A percentile compares a stretch with the other conserved stretches of the same genome.
These are phyloP conservation scores for Scleromitrula shiraiana DNA, from an alignment of 2,329 filamentous ascomycete genomes.

Conservation along the genomic window DNA sequence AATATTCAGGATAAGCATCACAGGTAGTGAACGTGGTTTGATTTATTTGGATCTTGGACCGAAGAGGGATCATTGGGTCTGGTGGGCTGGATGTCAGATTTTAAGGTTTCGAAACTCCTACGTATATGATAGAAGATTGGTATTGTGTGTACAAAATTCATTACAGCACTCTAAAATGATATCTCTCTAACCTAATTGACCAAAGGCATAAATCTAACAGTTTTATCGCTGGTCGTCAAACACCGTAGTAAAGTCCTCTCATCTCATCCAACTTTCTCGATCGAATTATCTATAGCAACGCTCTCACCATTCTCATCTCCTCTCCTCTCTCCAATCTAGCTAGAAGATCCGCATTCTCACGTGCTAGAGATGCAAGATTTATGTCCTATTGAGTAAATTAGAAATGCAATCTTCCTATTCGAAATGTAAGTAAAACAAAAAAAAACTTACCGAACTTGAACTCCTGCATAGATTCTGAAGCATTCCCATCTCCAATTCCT, in stretches of 20 bases:
- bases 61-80: too few relatives aligned
- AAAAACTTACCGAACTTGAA: neutral
- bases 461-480: neutral
- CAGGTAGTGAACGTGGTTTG: too few relatives aligned
- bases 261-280: neutral
- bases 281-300: neutral
- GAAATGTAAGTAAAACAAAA: neutral
- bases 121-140: too few relatives aligned
- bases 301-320: neutral
- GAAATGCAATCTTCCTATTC: neutral
- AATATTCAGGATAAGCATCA: too few relatives aligned
- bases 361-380: conserved; percentile 3
- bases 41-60: too few relatives aligned
- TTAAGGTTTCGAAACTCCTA: too few relatives aligned
- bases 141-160: too few relatives aligned
- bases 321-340: neutral
- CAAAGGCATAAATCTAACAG: too few relatives aligned
- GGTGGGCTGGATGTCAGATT: too few relatives aligned
- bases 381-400: neutral
- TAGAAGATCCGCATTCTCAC: neutral
- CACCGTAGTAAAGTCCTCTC: neutral
- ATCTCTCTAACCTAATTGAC: too few relatives aligned
- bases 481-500: neutral
- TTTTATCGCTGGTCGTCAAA: too few relatives aligned
- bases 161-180: too few relatives aligned